These are phyloP conservation scores for Dictyostelium citrinum DNA, from an alignment of 78 protist species.

Conservation along the genomic window DNA sequence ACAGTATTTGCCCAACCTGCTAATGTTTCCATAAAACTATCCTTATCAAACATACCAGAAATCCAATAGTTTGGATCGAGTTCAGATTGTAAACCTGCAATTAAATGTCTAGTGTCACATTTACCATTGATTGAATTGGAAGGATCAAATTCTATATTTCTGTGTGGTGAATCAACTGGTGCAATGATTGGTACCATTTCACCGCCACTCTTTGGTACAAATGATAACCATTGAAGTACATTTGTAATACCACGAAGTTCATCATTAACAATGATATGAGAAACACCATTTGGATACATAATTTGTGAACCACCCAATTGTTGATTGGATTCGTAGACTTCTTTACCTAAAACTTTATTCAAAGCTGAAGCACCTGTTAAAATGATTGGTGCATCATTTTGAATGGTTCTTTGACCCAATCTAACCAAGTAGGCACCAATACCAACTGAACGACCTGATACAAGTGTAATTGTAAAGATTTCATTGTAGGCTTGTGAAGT, in stretches of 20 bases:
- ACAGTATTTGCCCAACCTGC: slow-evolving; percentile 98
- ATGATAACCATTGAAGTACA: slow-evolving; percentile 92
- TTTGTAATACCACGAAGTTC: slow-evolving; percentile 88
- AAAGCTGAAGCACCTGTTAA: slow-evolving; percentile 97
- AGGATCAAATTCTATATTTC: slow-evolving; percentile 86
- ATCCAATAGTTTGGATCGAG: slow-evolving; percentile 47
- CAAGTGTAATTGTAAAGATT: slow-evolving; percentile 93
- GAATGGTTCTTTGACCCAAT: slow-evolving; percentile 95
- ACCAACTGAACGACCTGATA: slow-evolving; percentile 97
- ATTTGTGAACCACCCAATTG: slow-evolving; percentile 98
- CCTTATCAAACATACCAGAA: slow-evolving; percentile 96
- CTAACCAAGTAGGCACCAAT: slow-evolving; percentile 98
- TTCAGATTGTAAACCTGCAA: slow-evolving; percentile 79
- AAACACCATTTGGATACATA: slow-evolving; percentile 97
- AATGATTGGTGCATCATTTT: slow-evolving; percentile 90
- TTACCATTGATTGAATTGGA: slow-evolving; percentile 48
- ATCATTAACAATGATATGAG: slow-evolving; percentile 88
- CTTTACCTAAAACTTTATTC: slow-evolving; percentile 94
- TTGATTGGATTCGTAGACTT: slow-evolving; percentile 94
- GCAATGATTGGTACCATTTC: slow-evolving; percentile 76
- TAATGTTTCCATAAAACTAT: slow-evolving; percentile 89
- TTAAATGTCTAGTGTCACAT: slow-evolving; percentile 92
- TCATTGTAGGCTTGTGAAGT: slow-evolving; percentile 95
- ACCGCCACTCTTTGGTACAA: slow-evolving; percentile 84
- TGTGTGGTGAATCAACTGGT: slow-evolving; percentile 81